Base-by-base conservation (phyloP, 371 early-diverging fungal species). In the Rhizomucor miehei region DNA sequence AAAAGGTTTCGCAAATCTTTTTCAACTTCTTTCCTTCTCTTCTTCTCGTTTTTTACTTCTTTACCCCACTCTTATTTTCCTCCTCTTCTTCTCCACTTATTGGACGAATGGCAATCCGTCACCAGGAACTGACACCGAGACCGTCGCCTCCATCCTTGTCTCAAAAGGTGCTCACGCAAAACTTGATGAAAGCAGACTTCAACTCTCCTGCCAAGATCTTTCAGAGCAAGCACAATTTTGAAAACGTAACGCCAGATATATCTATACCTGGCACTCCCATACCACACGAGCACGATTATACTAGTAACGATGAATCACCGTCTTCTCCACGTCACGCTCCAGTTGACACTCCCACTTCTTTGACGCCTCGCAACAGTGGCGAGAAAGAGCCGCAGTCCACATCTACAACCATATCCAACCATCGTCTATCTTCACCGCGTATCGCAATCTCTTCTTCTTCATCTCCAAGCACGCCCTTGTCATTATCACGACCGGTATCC, bases 141-240 rank as follows among this genome's bases (percentile, higher is more conserved):
- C 41, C 14, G 19, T 19, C 6, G n/a, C 38, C 29, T 37, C 29
- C 17, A 38, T 52, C 40, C 13, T 10, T 52, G 19, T 43, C 38
- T 23, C 47, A 54, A 19, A 45, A 45, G 35, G 36, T 49, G 50
- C 56, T 41, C 9, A 19, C 48, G 19, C 45, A 57, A 10, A 44
- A 55, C 39, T 40, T 59, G 13, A 54, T 56, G 20, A 63, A 65
- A 19, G 56, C 63, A 34, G 67, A 74, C 51, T 74, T 71, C 36
- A 50, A 66, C 17, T 52, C 68, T 12, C 70, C 73, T 29, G 65
- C 76, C 16, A 72, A 72, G 21, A 58, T 72, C 13, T 59, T 71
- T 51, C 69, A 68, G 49, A 57, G 57, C 40, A 62, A 66, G 17
- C 35, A 24, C 19, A 63, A 66, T 34, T 75, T 75, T 48, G 67